Conservation (phyloP, 108 stramenopile genomes). For the Nannochloropsis salina region DNA sequence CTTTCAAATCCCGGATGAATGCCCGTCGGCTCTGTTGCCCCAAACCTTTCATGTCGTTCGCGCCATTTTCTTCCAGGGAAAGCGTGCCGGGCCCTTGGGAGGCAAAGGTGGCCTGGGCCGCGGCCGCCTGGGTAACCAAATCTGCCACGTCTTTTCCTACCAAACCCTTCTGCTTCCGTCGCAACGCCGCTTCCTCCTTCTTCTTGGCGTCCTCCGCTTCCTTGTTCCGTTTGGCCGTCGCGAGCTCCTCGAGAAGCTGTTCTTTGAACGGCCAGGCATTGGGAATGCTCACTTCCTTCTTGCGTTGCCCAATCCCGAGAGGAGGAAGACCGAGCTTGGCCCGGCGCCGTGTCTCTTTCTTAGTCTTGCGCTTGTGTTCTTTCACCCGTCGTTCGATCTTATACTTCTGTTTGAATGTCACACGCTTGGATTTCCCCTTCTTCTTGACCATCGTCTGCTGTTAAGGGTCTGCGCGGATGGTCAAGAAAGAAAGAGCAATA, state of each 20-base stretch:
- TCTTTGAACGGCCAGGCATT: slow-evolving; percentile 98
- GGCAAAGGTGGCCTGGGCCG: not conserved
- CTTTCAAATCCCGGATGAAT: slow-evolving; percentile 83
- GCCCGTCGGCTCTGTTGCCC: slow-evolving; percentile 64
- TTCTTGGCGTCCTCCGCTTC: slow-evolving; percentile 66
- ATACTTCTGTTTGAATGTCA: slow-evolving; percentile 96
- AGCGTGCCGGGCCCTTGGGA: not conserved
- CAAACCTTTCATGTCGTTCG: slow-evolving; percentile 29
- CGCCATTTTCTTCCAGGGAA: slow-evolving; percentile 25
- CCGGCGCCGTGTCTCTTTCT: slow-evolving; percentile 75
- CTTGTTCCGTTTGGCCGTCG: slow-evolving; percentile 58
- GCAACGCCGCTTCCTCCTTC: slow-evolving; percentile 18
- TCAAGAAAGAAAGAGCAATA: not conserved
- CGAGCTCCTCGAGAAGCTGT: slow-evolving; percentile 79
- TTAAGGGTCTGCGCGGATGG: not conserved
- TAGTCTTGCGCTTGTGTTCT: slow-evolving; percentile 90
- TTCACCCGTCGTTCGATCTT: slow-evolving; percentile 72
- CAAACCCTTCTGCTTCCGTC: not conserved
- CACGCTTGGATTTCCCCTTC: slow-evolving; percentile 92
- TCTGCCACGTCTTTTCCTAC: not conserved
- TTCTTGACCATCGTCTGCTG: slow-evolving; percentile 83
- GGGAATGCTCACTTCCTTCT: slow-evolving; percentile 96
- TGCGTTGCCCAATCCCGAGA: slow-evolving; percentile 57
- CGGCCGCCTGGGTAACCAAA: not conserved
- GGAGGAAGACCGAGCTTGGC: slow-evolving; percentile 60